Evolutionary conservation across 2,329 filamentous ascomycete species (phyloP), one percentile per base, ranked within the genome.

Genomic region (Clonostachys solani): DNA sequence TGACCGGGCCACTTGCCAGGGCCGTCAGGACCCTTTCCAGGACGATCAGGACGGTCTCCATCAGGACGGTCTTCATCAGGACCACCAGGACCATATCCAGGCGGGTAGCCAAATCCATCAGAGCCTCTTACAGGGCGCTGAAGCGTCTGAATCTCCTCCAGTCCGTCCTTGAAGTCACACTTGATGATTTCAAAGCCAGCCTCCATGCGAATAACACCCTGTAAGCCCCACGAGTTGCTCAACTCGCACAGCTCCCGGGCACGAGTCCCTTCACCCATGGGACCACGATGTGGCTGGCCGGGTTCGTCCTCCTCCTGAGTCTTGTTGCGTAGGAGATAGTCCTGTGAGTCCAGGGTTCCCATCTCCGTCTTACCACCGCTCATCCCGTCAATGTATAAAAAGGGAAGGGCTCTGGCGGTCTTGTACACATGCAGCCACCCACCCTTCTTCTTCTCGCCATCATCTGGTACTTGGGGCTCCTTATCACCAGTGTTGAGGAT

Each of bases 351-450:
- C 3, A 88, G 69, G 0, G 84, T 87, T 5, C 86, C 86, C 57
- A 83, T 80, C 2, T 57, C 44, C 0, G 78, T 80, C 54, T 89
- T 89, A 2, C 74, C 86, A 0, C 83, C 86, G 4, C 79, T 78
- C 71, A 84, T 83, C 4, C 86, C 86, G 57, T 90, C 86, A 15
- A 89, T 60, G 56, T 89, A 87, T 4, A 90, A 65, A 3, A 89
- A 68, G 12, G 75, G 74, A 1, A 89, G 66, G 5, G 77, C 67
- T 13, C 77, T 73, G 2, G 66, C 75, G 3, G 84, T 75, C 9
- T 72, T 71, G 58, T 89, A 90, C 0, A 77, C 83, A 55, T 89
- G 86, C 2, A 89, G 67, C 54, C 82, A 87, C 7, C 85, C 84
- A 19, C 65, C 16, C 2, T 54, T 54, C 18, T 47, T 33, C 19